Conservation (phyloP, 106 monocot genomes). For the Dendrobium nobile region DNA sequence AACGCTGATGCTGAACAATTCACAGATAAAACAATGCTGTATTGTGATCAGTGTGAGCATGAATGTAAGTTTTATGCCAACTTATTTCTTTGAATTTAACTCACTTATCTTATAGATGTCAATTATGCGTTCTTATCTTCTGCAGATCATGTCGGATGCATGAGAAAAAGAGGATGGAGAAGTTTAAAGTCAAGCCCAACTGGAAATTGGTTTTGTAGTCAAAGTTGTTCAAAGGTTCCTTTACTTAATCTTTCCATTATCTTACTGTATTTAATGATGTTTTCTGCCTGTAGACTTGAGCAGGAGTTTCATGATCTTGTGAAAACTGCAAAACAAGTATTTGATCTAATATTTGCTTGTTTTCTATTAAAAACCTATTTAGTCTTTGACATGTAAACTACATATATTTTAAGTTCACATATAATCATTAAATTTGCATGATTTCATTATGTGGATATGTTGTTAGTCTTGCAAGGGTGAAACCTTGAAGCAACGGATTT, state of each 20-base stretch:
- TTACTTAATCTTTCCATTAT: not conserved
- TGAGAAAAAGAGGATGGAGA: constrained; percentile 17
- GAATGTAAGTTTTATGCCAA: constrained; percentile 38
- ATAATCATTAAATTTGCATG: not conserved
- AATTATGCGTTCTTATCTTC: constrained; percentile 7
- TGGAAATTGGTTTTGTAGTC: constrained; percentile 68
- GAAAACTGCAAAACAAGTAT: not conserved
- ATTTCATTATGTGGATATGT: not conserved
- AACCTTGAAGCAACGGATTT: not conserved
- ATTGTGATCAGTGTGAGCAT: constrained; percentile 66
- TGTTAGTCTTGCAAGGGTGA: not conserved
- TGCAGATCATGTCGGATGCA: constrained; percentile 68
- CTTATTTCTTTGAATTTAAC: not conserved
- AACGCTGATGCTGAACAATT: constrained; percentile 32
- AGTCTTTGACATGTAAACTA: not conserved
- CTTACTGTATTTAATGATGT: not conserved
- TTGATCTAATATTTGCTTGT: not conserved
- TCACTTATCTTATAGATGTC: not conserved
- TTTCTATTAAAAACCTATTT: not conserved
- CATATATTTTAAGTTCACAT: not conserved
- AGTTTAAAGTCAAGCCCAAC: constrained; percentile 29
- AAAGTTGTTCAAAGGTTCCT: constrained; percentile 53
- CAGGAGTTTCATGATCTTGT: not conserved
- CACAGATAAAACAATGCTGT: constrained; percentile 42
- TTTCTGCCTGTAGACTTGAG: not conserved